phyloP scores from a whole-genome alignment of 2,329 filamentous ascomycete species.

The Aspergillus niger region DNA sequence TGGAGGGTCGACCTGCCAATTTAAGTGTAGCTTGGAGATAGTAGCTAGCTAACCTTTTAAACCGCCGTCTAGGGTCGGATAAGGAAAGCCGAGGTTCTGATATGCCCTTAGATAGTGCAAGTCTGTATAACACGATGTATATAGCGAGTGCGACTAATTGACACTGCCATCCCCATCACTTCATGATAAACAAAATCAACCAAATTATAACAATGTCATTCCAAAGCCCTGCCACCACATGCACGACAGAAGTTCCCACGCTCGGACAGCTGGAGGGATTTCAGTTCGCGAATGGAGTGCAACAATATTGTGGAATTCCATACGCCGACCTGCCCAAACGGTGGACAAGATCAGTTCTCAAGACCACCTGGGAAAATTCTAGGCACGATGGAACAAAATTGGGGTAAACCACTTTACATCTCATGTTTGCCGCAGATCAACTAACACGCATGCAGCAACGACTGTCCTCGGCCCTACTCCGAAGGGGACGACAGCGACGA shows the following conservation, averaged over 20 bases:
- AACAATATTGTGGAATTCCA: slow-evolving; percentile 31
- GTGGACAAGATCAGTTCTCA: slow-evolving; percentile 26
- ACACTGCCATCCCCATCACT: too few relatives aligned
- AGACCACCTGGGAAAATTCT: slow-evolving; percentile 18
- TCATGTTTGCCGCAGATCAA: neutral
- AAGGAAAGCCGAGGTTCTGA: neutral
- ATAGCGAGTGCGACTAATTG: too few relatives aligned
- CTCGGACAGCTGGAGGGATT: slow-evolving; percentile 26
- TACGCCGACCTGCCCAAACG: slow-evolving; percentile 27
- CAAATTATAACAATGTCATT: slow-evolving; percentile 20
- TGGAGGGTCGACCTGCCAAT: slow-evolving; percentile 20
- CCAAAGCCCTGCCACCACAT: slow-evolving; percentile 18
- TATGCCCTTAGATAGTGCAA: neutral
- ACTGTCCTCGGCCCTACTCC: slow-evolving; percentile 24
- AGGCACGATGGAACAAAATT: slow-evolving; percentile 28
- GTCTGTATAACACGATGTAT: neutral
- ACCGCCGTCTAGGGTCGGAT: neutral
- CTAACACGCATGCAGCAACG: slow-evolving; percentile 14
- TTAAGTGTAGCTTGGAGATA: slow-evolving; percentile 10
- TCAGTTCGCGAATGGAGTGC: slow-evolving; percentile 25
- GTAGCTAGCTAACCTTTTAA: neutral
- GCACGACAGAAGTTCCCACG: slow-evolving; percentile 18
- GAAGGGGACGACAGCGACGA: slow-evolving; percentile 26
- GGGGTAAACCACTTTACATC: slow-evolving; percentile 15
- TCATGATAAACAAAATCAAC: too few relatives aligned